Evolutionary conservation across 2,329 filamentous ascomycete species (phyloP).

Genomic region (Fusarium sp.): DNA sequence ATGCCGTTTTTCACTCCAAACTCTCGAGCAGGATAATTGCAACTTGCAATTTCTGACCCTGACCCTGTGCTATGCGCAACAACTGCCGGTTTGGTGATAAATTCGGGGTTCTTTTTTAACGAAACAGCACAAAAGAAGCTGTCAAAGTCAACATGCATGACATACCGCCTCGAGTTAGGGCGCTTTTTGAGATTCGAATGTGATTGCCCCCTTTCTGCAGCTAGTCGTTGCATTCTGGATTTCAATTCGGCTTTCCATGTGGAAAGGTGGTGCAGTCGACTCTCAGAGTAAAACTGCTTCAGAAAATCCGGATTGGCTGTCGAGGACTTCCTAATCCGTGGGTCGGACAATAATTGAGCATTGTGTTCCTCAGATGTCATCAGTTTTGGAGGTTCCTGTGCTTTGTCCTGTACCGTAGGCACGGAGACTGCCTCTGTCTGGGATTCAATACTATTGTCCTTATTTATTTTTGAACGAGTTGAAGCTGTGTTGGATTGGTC

Average conservation of each 20-base stretch:
- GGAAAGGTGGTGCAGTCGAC: slow-evolving; percentile 91
- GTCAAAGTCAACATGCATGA: slow-evolving; percentile 97
- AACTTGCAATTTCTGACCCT: slow-evolving; percentile 95
- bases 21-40: slow-evolving; percentile 89
- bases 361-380: slow-evolving; percentile 95
- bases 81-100: slow-evolving; percentile 81
- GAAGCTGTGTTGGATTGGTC: neutral
- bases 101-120: slow-evolving; percentile 78
- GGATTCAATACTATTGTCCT: neutral
- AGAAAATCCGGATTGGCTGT: slow-evolving; percentile 94
- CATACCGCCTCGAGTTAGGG: slow-evolving; percentile 77
- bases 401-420: neutral
- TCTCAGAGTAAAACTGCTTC: slow-evolving; percentile 94
- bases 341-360: slow-evolving; percentile 82
- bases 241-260: slow-evolving; percentile 98
- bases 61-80: slow-evolving; percentile 88
- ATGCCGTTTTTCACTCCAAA: slow-evolving; percentile 96
- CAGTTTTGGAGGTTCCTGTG: slow-evolving; percentile 60
- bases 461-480: neutral
- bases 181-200: slow-evolving; percentile 61
- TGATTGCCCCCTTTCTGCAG: slow-evolving; percentile 71
- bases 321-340: slow-evolving; percentile 86
- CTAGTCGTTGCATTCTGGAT: slow-evolving; percentile 83
- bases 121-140: slow-evolving; percentile 98
- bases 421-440: neutral